Percentiles rank a stretch among this genome's conserved stretches.
Conservation (phyloP, 2,329 filamentous ascomycete species). For the Clathrospora elynae region DNA sequence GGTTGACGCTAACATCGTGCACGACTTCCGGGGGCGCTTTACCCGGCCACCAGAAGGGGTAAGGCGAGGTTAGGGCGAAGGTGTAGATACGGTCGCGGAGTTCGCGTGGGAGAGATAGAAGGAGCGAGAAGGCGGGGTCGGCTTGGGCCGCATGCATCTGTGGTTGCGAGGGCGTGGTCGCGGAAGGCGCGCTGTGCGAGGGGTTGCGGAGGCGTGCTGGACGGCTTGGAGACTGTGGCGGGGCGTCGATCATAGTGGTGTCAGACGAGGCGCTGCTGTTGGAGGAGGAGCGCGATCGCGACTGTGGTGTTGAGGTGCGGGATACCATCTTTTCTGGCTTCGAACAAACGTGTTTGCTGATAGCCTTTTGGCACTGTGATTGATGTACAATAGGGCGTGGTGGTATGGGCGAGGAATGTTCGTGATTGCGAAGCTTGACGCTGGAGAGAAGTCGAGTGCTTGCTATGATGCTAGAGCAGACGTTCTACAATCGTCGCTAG, state of each 20-base stretch:
- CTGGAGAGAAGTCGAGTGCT: neutral
- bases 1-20: conserved; percentile 32
- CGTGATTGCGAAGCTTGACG: neutral
- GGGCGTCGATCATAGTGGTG: conserved; percentile 43
- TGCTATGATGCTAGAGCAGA: neutral
- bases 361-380: conserved; percentile 14
- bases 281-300: conserved; percentile 38
- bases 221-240: conserved; percentile 29
- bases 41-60: conserved; percentile 44
- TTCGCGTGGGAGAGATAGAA: conserved; percentile 46
- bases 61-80: conserved; percentile 38
- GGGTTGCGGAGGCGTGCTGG: conserved; percentile 37
- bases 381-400: conserved; percentile 7
- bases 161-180: conserved; percentile 5
- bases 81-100: conserved; percentile 45
- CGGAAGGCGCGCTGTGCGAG: conserved; percentile 22
- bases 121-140: conserved; percentile 38
- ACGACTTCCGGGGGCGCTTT: conserved; percentile 14
- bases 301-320: conserved; percentile 35
- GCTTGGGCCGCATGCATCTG: conserved; percentile 7
- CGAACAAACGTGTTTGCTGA: conserved; percentile 6
- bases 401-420: conserved; percentile 3
- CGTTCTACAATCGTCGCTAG: conserved; percentile 1
- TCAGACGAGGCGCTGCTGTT: conserved; percentile 39
- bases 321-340: conserved; percentile 33